Conservation (phyloP, 257 asterid species). For the Solanum chmielewskii region DNA sequence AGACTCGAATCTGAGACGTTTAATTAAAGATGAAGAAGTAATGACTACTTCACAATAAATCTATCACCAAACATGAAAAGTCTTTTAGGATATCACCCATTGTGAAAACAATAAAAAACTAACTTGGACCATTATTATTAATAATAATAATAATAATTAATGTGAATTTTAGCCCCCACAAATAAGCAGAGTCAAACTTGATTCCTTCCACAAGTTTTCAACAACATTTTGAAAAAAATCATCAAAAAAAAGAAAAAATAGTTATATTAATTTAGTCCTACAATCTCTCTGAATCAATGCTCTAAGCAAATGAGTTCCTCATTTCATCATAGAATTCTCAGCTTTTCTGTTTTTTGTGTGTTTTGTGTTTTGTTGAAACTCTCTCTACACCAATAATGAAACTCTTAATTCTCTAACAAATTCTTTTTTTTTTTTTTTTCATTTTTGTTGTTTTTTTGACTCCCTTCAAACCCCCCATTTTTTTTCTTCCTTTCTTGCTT, state of each 20-base stretch:
- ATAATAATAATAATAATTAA: neutral
- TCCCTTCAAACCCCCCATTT: neutral
- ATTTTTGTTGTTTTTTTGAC: neutral
- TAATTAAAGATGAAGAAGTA: too few relatives aligned
- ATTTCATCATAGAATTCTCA: neutral
- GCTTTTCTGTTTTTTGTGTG: neutral
- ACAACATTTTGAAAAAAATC: neutral
- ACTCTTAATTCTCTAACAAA: neutral
- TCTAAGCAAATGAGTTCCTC: neutral
- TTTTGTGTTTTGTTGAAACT: neutral
- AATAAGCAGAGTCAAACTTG: neutral
- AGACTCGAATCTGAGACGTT: neutral
- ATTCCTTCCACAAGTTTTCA: neutral
- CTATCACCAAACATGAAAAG: neutral
- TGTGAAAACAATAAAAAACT: neutral
- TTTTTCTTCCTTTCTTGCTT: neutral
- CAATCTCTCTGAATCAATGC: conserved; percentile 9
- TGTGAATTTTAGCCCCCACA: neutral
- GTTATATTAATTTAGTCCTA: neutral
- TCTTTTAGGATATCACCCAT: neutral
- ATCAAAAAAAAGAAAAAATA: neutral
- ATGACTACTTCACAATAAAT: too few relatives aligned
- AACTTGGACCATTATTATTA: neutral
- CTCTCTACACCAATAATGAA: neutral
- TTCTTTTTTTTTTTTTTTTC: neutral